Base-by-base conservation (phyloP, 768 basidiomycete species). In the Suillus placidus region DNA sequence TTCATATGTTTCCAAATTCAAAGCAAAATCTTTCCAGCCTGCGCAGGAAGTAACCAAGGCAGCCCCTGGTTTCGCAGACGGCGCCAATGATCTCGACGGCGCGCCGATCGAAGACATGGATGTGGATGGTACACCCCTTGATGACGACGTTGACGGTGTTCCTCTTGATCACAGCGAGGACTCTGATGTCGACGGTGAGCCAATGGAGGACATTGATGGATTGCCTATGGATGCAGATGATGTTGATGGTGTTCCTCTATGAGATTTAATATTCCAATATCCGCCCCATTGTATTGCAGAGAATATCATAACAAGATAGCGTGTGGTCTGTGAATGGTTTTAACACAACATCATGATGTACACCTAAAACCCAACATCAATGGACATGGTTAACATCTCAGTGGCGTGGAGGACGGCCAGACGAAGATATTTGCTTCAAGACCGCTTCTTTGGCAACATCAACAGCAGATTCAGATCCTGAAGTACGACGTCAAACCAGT, bases 401-500 rank as follows among this genome's bases (percentile, higher is more conserved):
- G 20, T 60, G 40, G 58, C 58, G 57, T 38, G 57, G 37, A 38
- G 35, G 56, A 10, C 37, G 58, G 26, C 40, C 58, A 40, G 58
- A 32, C 9, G 76, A 80, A 16, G 84, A 75, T 38, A 74, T 79
- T 77, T 89, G 87, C 74, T 82, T 86, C 42, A 91, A 76, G 71
- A 95, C 92, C 32, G 90, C 89, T 40, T 90, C 87, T 77, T 88
- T 94, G 18, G 93, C 93, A n/a, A 83, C 81, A 63, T 83, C 74
- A 61, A 94, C 85, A 65, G 90, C 86, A 62, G 80, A 75, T 75
- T 90, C 87, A 26, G 91, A 82, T 64, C 93, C 93, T 94, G 70
- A 34, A 61, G 56, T 32, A 26, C 58, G 1, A 30, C 26, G 34
- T 68, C 52, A 68, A 66, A 67, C 60, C 66, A n/a, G 61, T 40